A percentile compares a stretch with the other conserved stretches of the same genome.
Conservation (phyloP, 1,284 basidiomycete genomes). For the Cutaneotrichosporon cutaneum region DNA sequence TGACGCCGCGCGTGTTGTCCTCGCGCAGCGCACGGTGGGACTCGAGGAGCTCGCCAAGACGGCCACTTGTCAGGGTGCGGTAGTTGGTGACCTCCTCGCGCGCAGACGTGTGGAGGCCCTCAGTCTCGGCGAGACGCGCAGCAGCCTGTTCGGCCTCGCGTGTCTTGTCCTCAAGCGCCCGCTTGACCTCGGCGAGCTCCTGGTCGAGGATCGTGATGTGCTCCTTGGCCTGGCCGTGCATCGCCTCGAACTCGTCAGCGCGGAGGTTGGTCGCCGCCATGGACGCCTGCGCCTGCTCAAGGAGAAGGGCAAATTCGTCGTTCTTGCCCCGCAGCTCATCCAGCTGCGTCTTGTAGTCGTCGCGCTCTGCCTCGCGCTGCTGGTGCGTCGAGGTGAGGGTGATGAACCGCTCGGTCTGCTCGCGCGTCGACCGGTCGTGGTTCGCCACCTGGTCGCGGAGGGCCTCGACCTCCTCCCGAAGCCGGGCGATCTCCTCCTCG, state of each 20-base stretch:
- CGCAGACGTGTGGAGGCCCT: slow-evolving; percentile 82
- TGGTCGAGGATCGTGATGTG: slow-evolving; percentile 67
- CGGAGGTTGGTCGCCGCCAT: slow-evolving; percentile 72
- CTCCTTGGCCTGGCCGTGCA: slow-evolving; percentile 67
- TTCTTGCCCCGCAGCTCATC: slow-evolving; percentile 67
- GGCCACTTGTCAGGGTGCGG: slow-evolving; percentile 75
- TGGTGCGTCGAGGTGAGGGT: slow-evolving; percentile 72
- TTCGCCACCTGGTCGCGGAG: slow-evolving; percentile 66
- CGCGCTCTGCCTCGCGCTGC: slow-evolving; percentile 76
- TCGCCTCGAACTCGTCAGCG: slow-evolving; percentile 66
- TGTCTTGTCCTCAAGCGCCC: slow-evolving; percentile 70
- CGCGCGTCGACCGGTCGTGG: slow-evolving; percentile 70
- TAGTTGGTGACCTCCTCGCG: slow-evolving; percentile 86
- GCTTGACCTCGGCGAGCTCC: slow-evolving; percentile 72
- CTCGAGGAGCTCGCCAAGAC: slow-evolving; percentile 79
- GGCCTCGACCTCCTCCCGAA: slow-evolving; percentile 67
- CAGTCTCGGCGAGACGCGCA: slow-evolving; percentile 67
- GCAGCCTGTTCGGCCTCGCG: slow-evolving; percentile 70
- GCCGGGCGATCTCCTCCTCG: slow-evolving; percentile 74
- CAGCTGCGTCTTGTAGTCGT: slow-evolving; percentile 65
- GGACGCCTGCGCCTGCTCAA: slow-evolving; percentile 80
- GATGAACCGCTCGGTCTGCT: slow-evolving; percentile 74
- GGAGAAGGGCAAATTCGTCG: slow-evolving; percentile 78
- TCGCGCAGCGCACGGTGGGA: slow-evolving; percentile 73
- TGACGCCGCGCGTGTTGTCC: slow-evolving; percentile 70